Base-by-base conservation (phyloP, 192 early-diverging fungal genomes). In the Coemansia reversa region DNA sequence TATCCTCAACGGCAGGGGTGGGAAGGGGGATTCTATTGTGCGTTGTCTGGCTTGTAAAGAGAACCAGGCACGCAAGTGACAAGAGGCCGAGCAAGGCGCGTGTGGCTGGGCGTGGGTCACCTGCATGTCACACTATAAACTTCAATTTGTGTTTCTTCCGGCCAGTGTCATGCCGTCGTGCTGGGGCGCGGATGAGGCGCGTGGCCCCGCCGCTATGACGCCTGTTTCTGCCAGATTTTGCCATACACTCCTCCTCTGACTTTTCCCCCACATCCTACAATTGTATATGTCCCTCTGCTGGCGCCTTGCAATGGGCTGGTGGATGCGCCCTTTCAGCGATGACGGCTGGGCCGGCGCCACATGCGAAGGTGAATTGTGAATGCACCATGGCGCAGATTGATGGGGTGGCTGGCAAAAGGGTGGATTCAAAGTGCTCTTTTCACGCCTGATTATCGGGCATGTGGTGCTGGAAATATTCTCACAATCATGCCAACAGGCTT, bases 341-440 rank as follows among this genome's bases (percentile, higher is more conserved):
- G 39, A 45, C 39, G 39, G 39, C 45, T 60, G 16, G 12, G 16
- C 25, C 16, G 45, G 22, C 58, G 45, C 25, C 62, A 45, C 55
- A 45, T 19, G 62, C 62, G 32, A 64, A 64, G 29, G 20, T 7
- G 60, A 47, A 52, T 62, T 64, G 62, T 45, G 62, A 57, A 57
- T 57, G 55, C 22, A 22, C n/a, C 30, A 57, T 57, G 55, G 55
- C 55, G 30, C 55, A 32, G 55, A 57, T 30, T 57, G 30, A 39
- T 22, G 11, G 25, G 11, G 51, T 52, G 51, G 20, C 22, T 27
- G 51, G 39, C 39, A 45, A 45, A 45, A 45, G 39, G 39, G 39
- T 16, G 39, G 39, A 45, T 45, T 45, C 39, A 45, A 45, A 45
- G 39, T 45, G 39, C 14, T 45, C 39, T 16, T 45, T 45, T 45